phyloP scores from a whole-genome alignment of 768 basidiomycete species.

The Sporobolomyces roseus region DNA sequence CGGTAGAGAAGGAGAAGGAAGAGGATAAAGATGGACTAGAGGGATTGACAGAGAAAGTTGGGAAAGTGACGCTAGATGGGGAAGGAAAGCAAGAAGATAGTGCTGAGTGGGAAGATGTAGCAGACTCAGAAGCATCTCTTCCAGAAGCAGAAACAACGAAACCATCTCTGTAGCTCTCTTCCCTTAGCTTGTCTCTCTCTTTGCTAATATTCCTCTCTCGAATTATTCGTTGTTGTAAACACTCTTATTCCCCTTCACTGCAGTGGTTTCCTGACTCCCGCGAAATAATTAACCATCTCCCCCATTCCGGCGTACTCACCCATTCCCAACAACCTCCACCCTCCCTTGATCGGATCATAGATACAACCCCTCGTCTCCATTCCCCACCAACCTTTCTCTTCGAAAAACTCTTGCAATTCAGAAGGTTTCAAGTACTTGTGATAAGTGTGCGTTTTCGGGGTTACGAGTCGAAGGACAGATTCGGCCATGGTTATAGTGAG shows the following conservation, averaged over 20 bases:
- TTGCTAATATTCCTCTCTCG: not conserved
- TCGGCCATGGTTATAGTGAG: slow-evolving; percentile 76
- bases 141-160: not conserved
- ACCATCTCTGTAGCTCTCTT: not conserved
- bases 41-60: slow-evolving; percentile 12
- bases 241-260: not conserved
- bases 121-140: no score
- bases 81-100: no score
- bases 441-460: slow-evolving; percentile 84
- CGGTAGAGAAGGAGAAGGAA: not conserved
- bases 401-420: slow-evolving; percentile 78
- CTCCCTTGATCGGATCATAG: slow-evolving; percentile 32
- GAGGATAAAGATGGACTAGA: slow-evolving; percentile 7
- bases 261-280: slow-evolving; percentile 30
- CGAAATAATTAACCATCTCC: slow-evolving; percentile 37
- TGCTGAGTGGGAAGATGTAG: no score
- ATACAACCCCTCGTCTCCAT: slow-evolving; percentile 29
- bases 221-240: not conserved
- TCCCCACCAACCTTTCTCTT: slow-evolving; percentile 29
- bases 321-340: slow-evolving; percentile 28
- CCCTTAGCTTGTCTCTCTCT: not conserved
- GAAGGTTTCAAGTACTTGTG: slow-evolving; percentile 81
- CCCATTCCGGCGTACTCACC: slow-evolving; percentile 26
- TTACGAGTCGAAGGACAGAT: slow-evolving; percentile 70
- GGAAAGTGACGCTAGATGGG: not conserved